Evolutionary conservation across 305 asterid genomes (phyloP).

Genomic region (Solanum hybrid): DNA sequence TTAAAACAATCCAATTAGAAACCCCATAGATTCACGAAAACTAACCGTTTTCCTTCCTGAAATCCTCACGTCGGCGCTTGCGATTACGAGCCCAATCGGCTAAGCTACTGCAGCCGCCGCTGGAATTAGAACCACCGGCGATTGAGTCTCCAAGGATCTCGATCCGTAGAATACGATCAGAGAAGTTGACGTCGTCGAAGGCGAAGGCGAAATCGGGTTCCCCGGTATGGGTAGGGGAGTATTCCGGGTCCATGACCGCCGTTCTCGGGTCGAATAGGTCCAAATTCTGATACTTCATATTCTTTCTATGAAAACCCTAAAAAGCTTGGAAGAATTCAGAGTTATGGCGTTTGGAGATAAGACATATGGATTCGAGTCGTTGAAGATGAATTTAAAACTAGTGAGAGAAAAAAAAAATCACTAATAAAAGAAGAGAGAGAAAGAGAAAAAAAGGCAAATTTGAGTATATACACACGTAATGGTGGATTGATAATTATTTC

Average conservation of each 20-base stretch:
- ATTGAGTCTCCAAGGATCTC: slow-evolving; percentile 8
- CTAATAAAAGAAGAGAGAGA: background rate
- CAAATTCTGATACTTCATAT: slow-evolving; percentile 11
- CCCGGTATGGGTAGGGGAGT: slow-evolving; percentile 4
- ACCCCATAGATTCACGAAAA: background rate
- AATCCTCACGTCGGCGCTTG: slow-evolving; percentile 77
- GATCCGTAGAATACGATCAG: slow-evolving; percentile 13
- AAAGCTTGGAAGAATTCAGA: background rate
- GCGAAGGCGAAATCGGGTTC: slow-evolving; percentile 19
- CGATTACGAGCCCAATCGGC: slow-evolving; percentile 74
- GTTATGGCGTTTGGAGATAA: background rate
- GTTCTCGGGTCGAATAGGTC: slow-evolving; percentile 16
- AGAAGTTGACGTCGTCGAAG: slow-evolving; percentile 19
- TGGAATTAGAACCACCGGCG: background rate
- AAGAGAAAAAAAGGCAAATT: background rate
- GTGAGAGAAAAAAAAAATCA: background rate
- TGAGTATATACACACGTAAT: background rate
- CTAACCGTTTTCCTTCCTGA: slow-evolving; percentile 51
- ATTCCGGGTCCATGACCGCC: slow-evolving; percentile 15
- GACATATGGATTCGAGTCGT: background rate
- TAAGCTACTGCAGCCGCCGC: background rate
- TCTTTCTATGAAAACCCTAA: background rate
- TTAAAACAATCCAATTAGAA: background rate
- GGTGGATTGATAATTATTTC: background rate
- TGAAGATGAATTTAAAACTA: background rate